Evolutionary conservation across 768 basidiomycete genomes (phyloP), one percentile per base, ranked within the genome.

Genomic region (Inosperma sp.): DNA sequence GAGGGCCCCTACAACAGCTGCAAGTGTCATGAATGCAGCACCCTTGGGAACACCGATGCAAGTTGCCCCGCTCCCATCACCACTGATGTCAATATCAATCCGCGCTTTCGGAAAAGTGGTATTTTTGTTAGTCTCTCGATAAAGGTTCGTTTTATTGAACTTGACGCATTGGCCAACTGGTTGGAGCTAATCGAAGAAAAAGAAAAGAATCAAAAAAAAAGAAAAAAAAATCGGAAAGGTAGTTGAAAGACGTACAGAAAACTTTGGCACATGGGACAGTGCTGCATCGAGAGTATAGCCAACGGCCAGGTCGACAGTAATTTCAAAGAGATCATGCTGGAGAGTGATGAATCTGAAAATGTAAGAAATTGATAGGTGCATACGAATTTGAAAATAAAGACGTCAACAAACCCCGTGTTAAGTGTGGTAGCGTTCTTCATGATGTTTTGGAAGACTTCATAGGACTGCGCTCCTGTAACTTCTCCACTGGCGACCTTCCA

Each of bases 231-330:
- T 3, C 12, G 12, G 7, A 16, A 7, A 13, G 8, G 10, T 4
- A 12, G 13, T 13, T 12, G 25, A 19, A 16, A 21, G 9, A 62
- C 74, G 52, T 60, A 93, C 83, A 34, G 70, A 80, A 63, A 93
- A 82, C 4, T 76, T 57, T 12, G 87, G 88, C 7, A 71, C 71
- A 61, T 84, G 82, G 14, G 60, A 75, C 59, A 88, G 65, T 17
- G 92, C 94, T 30, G 82, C 75, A 44, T 88, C 80, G 12, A 96
- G 73, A 56, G 89, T 84, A 70, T 93, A 93, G 12, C 88, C 91
- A 50, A 87, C 77, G 13, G 93, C 92, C 54, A 97, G 79, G 58
- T 95, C 91, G 36, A 95, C 93, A 9, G 90, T 88, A 59, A 89
- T 80, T 55, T 84, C 68, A 57, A 74, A 93, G 27, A 95, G 73